These are phyloP conservation scores for Metschnikowia continentalis DNA, from an alignment of 805 yeast species.

Conservation along the genomic window DNA sequence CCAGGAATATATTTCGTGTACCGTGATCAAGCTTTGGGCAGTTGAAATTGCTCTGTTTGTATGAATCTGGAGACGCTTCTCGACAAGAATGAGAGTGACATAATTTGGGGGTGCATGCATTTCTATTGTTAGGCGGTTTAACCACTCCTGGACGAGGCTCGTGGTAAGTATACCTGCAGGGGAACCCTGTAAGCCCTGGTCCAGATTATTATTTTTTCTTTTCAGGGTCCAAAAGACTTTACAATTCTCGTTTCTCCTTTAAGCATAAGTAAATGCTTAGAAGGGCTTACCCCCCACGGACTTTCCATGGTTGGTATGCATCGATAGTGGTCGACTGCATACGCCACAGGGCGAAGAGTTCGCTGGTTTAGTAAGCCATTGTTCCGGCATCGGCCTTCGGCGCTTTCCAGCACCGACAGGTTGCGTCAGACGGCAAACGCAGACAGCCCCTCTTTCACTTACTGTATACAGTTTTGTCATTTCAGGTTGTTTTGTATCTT, in stretches of 20 bases:
- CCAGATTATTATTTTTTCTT: too few species aligned
- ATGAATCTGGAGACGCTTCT: not conserved
- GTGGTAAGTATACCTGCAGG: not conserved
- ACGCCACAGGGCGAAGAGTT: not conserved
- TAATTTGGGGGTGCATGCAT: not conserved
- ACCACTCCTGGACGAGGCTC: not conserved
- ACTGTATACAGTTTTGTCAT: not conserved
- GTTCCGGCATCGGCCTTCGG: not conserved
- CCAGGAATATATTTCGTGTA: too few species aligned
- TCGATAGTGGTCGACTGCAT: not conserved
- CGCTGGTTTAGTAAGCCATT: not conserved
- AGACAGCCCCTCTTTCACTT: not conserved
- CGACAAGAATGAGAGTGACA: not conserved
- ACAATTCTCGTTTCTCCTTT: not conserved
- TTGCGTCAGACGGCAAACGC: not conserved
- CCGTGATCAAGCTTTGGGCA: not conserved
- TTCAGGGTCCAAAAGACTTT: too few species aligned
- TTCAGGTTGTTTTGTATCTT: too few species aligned
- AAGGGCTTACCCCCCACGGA: not conserved
- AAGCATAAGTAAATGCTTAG: not conserved
- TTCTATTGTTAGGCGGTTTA: not conserved
- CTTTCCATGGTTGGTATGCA: not conserved
- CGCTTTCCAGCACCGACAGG: not conserved
- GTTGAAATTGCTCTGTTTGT: not conserved
- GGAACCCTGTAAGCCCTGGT: too few species aligned